Base-by-base conservation (phyloP, 768 basidiomycete genomes). In the Sporobolomyces pararoseus region DNA sequence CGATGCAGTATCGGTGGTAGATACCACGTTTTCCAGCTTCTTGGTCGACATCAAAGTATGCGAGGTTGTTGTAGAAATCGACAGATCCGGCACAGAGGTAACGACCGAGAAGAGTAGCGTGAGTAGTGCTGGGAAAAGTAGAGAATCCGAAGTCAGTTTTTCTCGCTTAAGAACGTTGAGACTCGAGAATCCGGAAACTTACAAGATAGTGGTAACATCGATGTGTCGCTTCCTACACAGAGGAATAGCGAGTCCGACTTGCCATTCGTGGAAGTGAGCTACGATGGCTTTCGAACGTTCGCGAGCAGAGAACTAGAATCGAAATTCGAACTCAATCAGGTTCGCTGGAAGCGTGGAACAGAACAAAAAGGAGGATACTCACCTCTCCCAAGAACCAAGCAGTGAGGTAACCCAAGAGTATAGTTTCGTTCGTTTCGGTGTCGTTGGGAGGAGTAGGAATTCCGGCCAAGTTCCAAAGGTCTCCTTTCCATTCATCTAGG, bases 331-430 rank as follows among this genome's bases (percentile, higher is more conserved):
- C 10, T 47, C 46, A 23, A 47, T 13, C 46, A 14, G 21, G 46
- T 47, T 21, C 13, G 46, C 23, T 17, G 39, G 17, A 42, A 17
- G 46, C 46, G 14, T 47, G 7, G 46, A 42, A 17, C 44, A 32
- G 47, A 44, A 44, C 63, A 76, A 66, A 71, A 42, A 6, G 51
- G 16, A 35, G 71, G 42, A 31, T 53, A 60, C 88, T 72, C 68
- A 91, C 92, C 83, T 99, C 95, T 76, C 95, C 95, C n/a, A 99
- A 84, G 84, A 99, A 98, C 95, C 96, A 99, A 9, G 95, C 93
- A 61, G 95, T 90, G 72, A 99, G 87, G 80, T 99, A 99, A 19
- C 95, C 95, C 81, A 98, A 94, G 63, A 97, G 83, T 79, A 99
- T 93, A 29, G 94, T 89, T 78, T 99, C 95, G 83, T 99, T 99